phyloP scores from a whole-genome alignment of 1,284 basidiomycete genomes.

The Phlebopus sp. region DNA sequence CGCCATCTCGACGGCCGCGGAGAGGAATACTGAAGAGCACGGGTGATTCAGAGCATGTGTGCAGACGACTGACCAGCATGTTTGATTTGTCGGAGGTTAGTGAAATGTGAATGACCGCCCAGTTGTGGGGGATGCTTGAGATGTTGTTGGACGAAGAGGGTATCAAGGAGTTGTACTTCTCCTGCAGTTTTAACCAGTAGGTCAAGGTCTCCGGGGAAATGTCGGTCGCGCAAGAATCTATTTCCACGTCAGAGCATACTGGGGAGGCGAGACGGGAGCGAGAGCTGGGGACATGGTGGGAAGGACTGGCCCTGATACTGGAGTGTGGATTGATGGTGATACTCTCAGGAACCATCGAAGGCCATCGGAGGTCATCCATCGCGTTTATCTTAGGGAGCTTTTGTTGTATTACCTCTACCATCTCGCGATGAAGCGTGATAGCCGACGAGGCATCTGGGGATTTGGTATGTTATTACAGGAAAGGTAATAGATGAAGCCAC shows the following conservation, averaged over 20 bases:
- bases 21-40: conserved; percentile 89
- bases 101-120: conserved; percentile 85
- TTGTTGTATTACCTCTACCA: conserved; percentile 65
- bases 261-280: conserved; percentile 21
- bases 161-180: conserved; percentile 25
- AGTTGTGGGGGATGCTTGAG: conserved; percentile 65
- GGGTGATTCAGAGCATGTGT: conserved; percentile 52
- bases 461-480: not conserved
- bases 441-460: conserved; percentile 61
- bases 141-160: conserved; percentile 22
- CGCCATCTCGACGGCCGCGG: conserved; percentile 75
- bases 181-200: conserved; percentile 37
- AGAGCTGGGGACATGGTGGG: conserved; percentile 6
- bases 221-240: conserved; percentile 36
- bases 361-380: conserved; percentile 70
- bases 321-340: conserved; percentile 14
- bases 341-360: conserved; percentile 45
- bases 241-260: conserved; percentile 23
- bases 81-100: conserved; percentile 81
- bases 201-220: conserved; percentile 36
- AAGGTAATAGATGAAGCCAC: not conserved
- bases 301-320: not conserved
- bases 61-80: conserved; percentile 82
- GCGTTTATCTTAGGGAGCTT: conserved; percentile 51
- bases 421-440: conserved; percentile 78